Conservation (phyloP, 176 grass and related monocot genomes). For the Aegilops umbellulata region DNA sequence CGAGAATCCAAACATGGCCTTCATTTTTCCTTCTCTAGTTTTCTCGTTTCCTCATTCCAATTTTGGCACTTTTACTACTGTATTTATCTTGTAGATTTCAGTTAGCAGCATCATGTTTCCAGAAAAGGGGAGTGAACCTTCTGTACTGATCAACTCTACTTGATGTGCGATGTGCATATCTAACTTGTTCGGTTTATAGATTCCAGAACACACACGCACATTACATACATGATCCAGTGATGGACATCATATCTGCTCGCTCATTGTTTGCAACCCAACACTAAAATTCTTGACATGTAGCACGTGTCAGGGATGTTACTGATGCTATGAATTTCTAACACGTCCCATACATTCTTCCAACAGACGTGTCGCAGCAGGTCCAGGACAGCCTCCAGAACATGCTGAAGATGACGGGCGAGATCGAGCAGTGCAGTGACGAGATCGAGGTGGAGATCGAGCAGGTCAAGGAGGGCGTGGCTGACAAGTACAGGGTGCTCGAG, state of each 20-base stretch:
- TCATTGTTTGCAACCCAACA: not conserved
- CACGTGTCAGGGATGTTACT: not conserved
- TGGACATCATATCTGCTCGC: not conserved
- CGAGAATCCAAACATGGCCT: no score
- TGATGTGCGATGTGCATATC: not conserved
- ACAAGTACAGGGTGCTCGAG: slow-evolving; percentile 50
- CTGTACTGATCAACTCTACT: not conserved
- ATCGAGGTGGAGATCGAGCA: slow-evolving; percentile 81
- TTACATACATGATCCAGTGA: no score
- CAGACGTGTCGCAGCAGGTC: slow-evolving; percentile 89
- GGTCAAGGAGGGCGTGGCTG: slow-evolving; percentile 58
- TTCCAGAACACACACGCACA: no score
- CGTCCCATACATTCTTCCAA: not conserved
- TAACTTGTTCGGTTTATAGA: not conserved
- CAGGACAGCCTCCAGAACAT: slow-evolving; percentile 65
- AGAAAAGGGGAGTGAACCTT: not conserved
- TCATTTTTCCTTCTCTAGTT: not conserved
- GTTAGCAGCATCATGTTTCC: not conserved
- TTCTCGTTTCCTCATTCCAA: not conserved
- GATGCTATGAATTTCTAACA: not conserved
- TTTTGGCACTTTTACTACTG: not conserved
- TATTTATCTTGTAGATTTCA: not conserved
- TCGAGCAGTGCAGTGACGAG: slow-evolving; percentile 66
- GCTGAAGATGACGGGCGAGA: slow-evolving; percentile 89
- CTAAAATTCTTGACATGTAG: not conserved